A percentile compares a stretch with the other conserved stretches of the same genome.
These are phyloP conservation scores for Yamadazyma kanchanaburiensis DNA, from an alignment of 1,139 yeast genomes.

Conservation along the genomic window DNA sequence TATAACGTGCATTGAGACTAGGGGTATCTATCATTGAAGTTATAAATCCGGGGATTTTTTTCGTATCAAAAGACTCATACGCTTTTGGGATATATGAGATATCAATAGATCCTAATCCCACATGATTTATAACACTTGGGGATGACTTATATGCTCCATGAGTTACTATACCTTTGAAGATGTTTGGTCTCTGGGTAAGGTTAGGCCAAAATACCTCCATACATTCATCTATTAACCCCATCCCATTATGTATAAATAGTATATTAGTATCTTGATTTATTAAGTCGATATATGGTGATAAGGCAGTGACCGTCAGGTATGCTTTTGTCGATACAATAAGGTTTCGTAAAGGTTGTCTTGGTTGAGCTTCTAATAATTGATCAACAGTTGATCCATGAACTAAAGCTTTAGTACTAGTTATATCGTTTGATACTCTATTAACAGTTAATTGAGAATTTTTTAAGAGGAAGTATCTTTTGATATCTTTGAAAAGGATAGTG, in stretches of 20 bases:
- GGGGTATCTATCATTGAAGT: conserved; percentile 26
- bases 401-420: conserved; percentile 4
- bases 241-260: conserved; percentile 73
- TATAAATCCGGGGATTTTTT: conserved; percentile 26
- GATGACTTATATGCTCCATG: conserved; percentile 67
- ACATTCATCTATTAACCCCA: conserved; percentile 62
- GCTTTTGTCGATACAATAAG: conserved; percentile 65
- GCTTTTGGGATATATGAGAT: conserved; percentile 29
- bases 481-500: conserved; percentile 6
- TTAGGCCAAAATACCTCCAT: conserved; percentile 54
- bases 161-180: conserved; percentile 72
- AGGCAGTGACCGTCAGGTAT: conserved; percentile 47
- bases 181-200: conserved; percentile 42
- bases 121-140: conserved; percentile 56
- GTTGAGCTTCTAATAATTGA: neutral
- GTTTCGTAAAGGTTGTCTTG: conserved; percentile 38
- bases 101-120: conserved; percentile 60
- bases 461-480: neutral
- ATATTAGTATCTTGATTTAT: conserved; percentile 48
- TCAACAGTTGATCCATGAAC: conserved; percentile 5
- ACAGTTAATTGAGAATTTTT: conserved; percentile 10
- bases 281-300: conserved; percentile 40
- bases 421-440: conserved; percentile 14
- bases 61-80: conserved; percentile 21
- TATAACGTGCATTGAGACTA: conserved; percentile 38